Base-by-base conservation (phyloP, 768 basidiomycete species). In the Crassisporium funariophilum region DNA sequence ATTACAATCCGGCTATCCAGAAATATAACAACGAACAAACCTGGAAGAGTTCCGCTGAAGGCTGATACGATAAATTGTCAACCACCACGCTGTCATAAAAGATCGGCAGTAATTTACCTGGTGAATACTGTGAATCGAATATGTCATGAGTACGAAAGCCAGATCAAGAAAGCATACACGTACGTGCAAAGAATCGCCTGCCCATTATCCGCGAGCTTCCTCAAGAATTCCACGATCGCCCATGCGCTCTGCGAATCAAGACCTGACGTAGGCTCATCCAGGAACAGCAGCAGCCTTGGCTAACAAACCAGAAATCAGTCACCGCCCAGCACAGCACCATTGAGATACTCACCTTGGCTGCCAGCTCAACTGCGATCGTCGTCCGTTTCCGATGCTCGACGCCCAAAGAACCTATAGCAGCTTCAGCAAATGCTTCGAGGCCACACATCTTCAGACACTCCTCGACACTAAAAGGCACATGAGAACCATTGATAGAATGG, bases 111-210 rank as follows among this genome's bases (percentile, higher is more conserved):
- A 13, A 21, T 15, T 29, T 27, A 50, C 36, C 36, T 70, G 76
- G 50, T 77, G 77, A 39, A 78, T 76, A 5, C 75, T 76, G 21
- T 65, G 8, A 41, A 7, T 15, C 41, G 9, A 39, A 16, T 19
- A 42, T 13, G 22, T 4, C 20, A 24, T 19, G 15, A 48, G 4
- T 4, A 78, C 23, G 7, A 13, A 47, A 19, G 1, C 12, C 11
- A 13, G 23, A 23, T 52, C 79, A 71, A 86, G 91, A 16, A 13
- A 13, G 29, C 31, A 21, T 9, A 25, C 17, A 71, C 82, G 29
- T 59, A 84, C 73, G 89, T 95, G 83, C 91, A 94, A 20, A 95
- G 72, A 58, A 95, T 92, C 20, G 90, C 88, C 59, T 93, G 91
- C 2, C 92, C 92, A 44, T 79, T 79, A 46, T 88, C 78, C 4